Base-by-base conservation (phyloP, 2,329 filamentous ascomycete genomes). In the Fusarium acutatum region DNA sequence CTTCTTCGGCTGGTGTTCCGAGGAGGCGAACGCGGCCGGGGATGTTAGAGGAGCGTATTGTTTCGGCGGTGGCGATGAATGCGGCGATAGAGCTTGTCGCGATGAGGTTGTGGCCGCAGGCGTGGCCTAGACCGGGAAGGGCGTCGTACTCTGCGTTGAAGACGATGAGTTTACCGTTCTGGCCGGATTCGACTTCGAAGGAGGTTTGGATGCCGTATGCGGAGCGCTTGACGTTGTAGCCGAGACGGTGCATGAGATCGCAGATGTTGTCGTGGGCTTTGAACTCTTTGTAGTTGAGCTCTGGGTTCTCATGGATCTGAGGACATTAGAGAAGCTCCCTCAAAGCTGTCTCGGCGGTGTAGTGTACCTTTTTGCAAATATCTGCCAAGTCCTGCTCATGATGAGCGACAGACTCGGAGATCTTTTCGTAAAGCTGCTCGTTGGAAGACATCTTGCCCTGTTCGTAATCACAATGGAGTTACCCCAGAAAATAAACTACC, bases 1-100 rank as follows among this genome's bases (percentile, higher is more conserved):
- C 84, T 79, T 89, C 87, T 74, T 89, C 87, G 6, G 86, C 87
- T 0, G 88, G 87, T 1, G 87, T 89, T 24, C 88, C 87, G 1
- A 69, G 59, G 24, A 69, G 67, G 7, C 67, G 43, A 2, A 69
- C 67, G 15, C 67, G 44, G 9, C 65, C 67, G 3, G 50, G 24
- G 1, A 69, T 30, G 0, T 63, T 40, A 4, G 41, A 18, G 5
- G 64, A 41, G 1, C 57, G 59, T 7, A 79, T 54, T 4, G 60
- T 40, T 14, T 76, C 69, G 9, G 75, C 73, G 6, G 75, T 66
- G 1, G 67, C 71, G 0, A 74, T 47, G 20, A 74, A 74, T 0
- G 71, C 71, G 22, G 71, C 60, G 12, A 74, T 53, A 22, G 71
- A 67, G 12, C 71, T 68, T 3, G 71, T 68, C 5, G 71, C 71